Percentiles rank a stretch among this genome's conserved stretches.
Evolutionary conservation across 2,329 filamentous ascomycete genomes (phyloP).

Genomic region (Aureobasidium sp.): DNA sequence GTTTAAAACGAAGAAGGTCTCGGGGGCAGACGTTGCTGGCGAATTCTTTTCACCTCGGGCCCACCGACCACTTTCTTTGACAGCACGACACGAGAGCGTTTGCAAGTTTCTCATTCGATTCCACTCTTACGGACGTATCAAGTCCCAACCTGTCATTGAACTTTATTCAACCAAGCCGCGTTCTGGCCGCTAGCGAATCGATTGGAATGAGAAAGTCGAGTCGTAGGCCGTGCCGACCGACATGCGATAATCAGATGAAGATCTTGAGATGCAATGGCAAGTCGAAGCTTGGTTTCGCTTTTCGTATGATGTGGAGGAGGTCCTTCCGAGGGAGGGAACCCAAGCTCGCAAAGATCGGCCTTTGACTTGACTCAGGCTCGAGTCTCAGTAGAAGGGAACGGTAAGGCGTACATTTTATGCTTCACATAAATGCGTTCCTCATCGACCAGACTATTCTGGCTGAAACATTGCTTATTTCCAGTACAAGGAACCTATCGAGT

Average conservation of each 20-base stretch:
- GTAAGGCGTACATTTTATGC: background rate
- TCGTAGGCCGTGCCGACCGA: background rate
- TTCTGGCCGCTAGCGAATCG: background rate
- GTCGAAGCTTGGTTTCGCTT: background rate
- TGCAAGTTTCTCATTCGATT: background rate
- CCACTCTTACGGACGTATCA: slow-evolving; percentile 13
- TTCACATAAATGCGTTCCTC: slow-evolving; percentile 7
- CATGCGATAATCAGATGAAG: background rate
- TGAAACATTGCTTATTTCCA: background rate
- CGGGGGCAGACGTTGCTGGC: background rate
- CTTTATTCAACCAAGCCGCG: background rate
- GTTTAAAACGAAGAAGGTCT: slow-evolving; percentile 14
- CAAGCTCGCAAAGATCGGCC: background rate
- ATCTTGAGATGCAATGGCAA: background rate
- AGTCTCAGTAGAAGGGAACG: background rate
- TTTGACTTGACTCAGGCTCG: background rate
- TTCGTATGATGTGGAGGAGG: background rate
- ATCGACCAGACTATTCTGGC: background rate
- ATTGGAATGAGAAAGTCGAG: background rate
- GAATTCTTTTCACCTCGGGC: slow-evolving; percentile 1
- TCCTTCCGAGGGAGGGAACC: background rate
- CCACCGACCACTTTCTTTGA: background rate
- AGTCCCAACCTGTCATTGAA: slow-evolving; percentile 9
- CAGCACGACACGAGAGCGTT: slow-evolving; percentile 7
- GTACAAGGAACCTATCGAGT: background rate